Evolutionary conservation across 306 rosid genomes (phyloP).

Genomic region (Dicorynia guianensis): DNA sequence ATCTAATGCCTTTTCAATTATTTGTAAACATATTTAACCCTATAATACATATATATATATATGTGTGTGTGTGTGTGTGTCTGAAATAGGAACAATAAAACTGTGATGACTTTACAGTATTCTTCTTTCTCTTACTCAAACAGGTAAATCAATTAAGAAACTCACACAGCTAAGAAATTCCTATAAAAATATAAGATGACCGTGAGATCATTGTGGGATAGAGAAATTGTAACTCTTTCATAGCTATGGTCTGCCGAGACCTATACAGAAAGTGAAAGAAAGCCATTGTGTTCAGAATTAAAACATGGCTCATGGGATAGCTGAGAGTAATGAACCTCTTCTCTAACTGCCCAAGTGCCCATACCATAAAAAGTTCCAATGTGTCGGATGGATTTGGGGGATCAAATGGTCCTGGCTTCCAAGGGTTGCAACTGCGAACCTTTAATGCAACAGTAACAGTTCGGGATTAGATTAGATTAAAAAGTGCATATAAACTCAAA

Average conservation of each 20-base stretch:
- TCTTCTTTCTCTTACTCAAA: neutral
- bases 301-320: neutral
- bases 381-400: slow-evolving; percentile 21
- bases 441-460: slow-evolving; percentile 53
- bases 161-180: neutral
- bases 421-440: slow-evolving; percentile 43
- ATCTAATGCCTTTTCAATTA: neutral
- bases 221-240: too few species aligned
- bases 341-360: neutral
- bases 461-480: slow-evolving; percentile 14
- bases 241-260: neutral
- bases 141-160: neutral
- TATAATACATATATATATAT: too few species aligned
- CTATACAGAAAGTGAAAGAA: neutral
- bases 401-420: slow-evolving; percentile 49
- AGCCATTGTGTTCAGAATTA: neutral
- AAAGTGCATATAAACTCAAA: slow-evolving; percentile 6
- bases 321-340: neutral
- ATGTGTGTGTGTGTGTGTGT: too few species aligned
- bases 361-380: neutral
- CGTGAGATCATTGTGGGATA: too few species aligned
- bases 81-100: too few species aligned
- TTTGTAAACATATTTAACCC: too few species aligned
- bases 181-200: too few species aligned
- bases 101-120: neutral